Percentiles rank a stretch among this genome's conserved stretches.
These are phyloP conservation scores for Excoecaria cochinchinensis DNA, from an alignment of 345 rosid genomes.

Conservation along the genomic window DNA sequence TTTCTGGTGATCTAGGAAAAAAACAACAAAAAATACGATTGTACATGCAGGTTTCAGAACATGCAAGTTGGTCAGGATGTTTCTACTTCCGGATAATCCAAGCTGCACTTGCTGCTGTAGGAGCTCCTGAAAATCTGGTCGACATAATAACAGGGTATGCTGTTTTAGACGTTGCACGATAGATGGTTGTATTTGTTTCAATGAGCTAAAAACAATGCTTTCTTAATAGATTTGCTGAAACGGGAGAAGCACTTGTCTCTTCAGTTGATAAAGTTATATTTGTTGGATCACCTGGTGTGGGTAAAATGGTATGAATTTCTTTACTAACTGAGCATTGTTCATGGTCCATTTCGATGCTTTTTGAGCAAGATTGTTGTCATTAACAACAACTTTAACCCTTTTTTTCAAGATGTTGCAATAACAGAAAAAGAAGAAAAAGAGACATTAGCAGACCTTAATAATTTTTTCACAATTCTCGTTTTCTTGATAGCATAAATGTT, in stretches of 20 bases:
- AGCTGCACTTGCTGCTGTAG: constrained; percentile 94
- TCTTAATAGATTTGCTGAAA: constrained; percentile 74
- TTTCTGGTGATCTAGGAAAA: not conserved
- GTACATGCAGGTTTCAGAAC: constrained; percentile 69
- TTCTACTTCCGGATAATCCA: constrained; percentile 91
- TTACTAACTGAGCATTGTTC: constrained; percentile 7
- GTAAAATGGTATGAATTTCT: constrained; percentile 69
- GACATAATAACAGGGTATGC: constrained; percentile 88
- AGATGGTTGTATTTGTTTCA: not conserved
- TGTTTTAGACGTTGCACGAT: not conserved
- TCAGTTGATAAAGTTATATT: constrained; percentile 91
- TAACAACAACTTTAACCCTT: not conserved
- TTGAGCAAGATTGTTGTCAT: constrained; percentile 12
- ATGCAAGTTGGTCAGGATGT: constrained; percentile 96
- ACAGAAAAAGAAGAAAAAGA: not conserved
- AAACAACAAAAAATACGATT: constrained; percentile 27
- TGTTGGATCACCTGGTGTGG: constrained; percentile 97
- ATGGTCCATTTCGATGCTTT: constrained; percentile 1
- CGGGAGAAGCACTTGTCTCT: constrained; percentile 94
- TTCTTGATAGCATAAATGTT: not conserved
- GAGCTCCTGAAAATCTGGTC: constrained; percentile 95
- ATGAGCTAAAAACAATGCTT: constrained; percentile 17
- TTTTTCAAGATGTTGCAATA: not conserved
- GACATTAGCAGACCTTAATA: not conserved
- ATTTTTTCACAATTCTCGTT: not conserved